A percentile compares a stretch with the other conserved stretches of the same genome.
These are phyloP conservation scores for Apiotrichum siamense DNA, from an alignment of 1,284 basidiomycete genomes.

Conservation along the genomic window DNA sequence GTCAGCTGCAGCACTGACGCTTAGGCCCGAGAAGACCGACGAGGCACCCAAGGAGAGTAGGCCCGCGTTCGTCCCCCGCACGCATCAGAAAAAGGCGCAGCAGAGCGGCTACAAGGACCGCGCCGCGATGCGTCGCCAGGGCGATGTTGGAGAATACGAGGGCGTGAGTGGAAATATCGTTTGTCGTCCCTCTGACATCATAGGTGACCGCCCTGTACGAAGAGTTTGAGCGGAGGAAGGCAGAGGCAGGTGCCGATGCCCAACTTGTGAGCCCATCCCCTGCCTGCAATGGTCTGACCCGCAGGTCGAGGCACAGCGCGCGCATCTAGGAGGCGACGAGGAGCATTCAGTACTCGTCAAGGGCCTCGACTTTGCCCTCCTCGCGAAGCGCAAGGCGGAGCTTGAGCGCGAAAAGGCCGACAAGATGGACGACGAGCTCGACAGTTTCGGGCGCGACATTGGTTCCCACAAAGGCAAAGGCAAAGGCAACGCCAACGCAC, in stretches of 20 bases:
- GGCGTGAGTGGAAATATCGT: slow-evolving; percentile 20
- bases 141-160: slow-evolving; percentile 43
- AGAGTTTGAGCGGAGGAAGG: slow-evolving; percentile 66
- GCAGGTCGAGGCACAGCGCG: slow-evolving; percentile 67
- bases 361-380: slow-evolving; percentile 75
- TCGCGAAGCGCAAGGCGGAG: slow-evolving; percentile 72
- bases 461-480: slow-evolving; percentile 6
- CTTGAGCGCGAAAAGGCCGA: slow-evolving; percentile 53
- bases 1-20: neutral
- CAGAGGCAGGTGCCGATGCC: slow-evolving; percentile 55
- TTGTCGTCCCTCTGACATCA: neutral
- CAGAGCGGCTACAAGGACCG: slow-evolving; percentile 44
- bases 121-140: slow-evolving; percentile 40
- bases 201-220: slow-evolving; percentile 52
- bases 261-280: slow-evolving; percentile 16
- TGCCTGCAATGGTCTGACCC: neutral
- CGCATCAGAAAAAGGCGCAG: slow-evolving; percentile 24
- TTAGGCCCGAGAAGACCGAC: neutral
- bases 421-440: slow-evolving; percentile 69
- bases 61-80: slow-evolving; percentile 31
- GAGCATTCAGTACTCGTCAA: slow-evolving; percentile 80
- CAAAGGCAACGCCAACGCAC: slow-evolving; percentile 1
- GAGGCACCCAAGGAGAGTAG: slow-evolving; percentile 6
- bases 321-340: slow-evolving; percentile 80
- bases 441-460: slow-evolving; percentile 44